A percentile compares a stretch with the other conserved stretches of the same genome.
phyloP scores from a whole-genome alignment of 176 grass and related monocot genomes.

The Carex myosuroides region DNA sequence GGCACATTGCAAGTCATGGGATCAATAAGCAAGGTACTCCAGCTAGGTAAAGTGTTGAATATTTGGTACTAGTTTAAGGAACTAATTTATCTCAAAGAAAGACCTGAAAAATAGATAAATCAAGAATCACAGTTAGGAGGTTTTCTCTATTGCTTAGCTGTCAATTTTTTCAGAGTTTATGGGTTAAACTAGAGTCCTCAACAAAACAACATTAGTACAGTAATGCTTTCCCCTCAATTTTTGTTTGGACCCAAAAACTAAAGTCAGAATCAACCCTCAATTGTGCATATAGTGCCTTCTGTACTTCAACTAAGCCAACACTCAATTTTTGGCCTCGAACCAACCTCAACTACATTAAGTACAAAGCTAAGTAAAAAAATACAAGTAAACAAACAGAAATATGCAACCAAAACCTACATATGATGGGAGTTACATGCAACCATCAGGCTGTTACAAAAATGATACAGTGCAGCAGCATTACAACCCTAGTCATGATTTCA shows the following conservation, averaged over 20 bases:
- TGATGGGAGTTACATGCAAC: neutral
- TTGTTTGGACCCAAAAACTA: neutral
- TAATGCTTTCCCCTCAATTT: neutral
- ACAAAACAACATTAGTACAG: neutral
- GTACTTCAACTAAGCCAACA: neutral
- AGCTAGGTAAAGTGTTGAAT: neutral
- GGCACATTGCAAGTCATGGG: neutral
- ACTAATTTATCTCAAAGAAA: too few relatives aligned
- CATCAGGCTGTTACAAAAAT: neutral
- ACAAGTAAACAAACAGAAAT: neutral
- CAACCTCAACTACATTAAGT: neutral
- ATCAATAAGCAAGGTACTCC: neutral
- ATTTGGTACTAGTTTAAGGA: neutral
- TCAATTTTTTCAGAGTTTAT: neutral
- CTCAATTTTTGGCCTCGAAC: neutral
- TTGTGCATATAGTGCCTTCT: neutral
- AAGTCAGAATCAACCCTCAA: neutral
- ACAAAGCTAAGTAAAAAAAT: neutral
- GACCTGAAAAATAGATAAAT: neutral
- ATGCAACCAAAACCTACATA: neutral
- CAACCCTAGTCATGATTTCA: neutral
- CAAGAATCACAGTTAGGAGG: neutral
- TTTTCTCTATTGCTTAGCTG: neutral
- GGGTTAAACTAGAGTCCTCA: neutral
- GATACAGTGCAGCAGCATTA: neutral